These are phyloP conservation scores for Carex scoparia DNA, from an alignment of 176 grass and related monocot genomes.

Conservation along the genomic window DNA sequence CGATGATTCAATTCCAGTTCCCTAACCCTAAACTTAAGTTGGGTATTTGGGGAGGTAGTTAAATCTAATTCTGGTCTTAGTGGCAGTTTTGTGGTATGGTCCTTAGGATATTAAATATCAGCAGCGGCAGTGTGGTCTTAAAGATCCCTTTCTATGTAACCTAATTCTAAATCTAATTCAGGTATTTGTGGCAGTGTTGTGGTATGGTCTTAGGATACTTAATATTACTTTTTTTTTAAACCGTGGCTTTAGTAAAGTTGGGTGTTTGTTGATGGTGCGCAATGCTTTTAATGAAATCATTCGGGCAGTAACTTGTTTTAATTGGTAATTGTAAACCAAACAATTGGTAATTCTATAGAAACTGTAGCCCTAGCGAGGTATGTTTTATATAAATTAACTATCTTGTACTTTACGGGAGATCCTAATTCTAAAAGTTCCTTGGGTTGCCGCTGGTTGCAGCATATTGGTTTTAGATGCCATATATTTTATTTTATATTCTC, in stretches of 20 bases:
- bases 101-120: not conserved
- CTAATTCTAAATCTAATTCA: not conserved
- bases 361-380: not conserved
- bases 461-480: not conserved
- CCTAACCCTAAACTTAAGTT: not conserved
- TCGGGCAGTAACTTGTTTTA: not conserved
- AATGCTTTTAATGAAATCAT: not conserved
- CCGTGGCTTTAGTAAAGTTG: not conserved
- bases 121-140: not conserved
- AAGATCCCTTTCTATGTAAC: not conserved
- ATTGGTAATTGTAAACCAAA: not conserved
- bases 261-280: not conserved
- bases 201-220: not conserved
- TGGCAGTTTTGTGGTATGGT: not conserved
- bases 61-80: not conserved
- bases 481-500: not conserved
- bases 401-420: not conserved
- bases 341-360: not conserved
- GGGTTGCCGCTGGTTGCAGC: not conserved
- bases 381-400: not conserved
- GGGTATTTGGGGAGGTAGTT: not conserved
- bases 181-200: not conserved
- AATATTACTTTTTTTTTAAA: not conserved
- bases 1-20: not conserved
- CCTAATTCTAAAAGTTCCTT: not conserved